These are phyloP conservation scores for Solanum ossicruentum DNA, from an alignment of 257 asterid species.

Conservation along the genomic window DNA sequence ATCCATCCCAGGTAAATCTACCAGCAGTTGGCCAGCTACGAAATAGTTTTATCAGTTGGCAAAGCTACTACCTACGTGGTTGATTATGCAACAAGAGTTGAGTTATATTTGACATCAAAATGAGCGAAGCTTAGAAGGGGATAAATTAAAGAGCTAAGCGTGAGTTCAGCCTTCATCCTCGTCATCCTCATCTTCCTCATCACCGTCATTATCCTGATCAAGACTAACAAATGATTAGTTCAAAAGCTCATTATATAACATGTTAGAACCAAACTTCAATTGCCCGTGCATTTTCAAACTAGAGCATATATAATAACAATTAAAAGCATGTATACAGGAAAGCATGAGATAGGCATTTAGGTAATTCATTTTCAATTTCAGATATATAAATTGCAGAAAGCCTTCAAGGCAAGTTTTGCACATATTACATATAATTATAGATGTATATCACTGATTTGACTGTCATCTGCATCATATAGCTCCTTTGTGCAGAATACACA, in stretches of 20 bases:
- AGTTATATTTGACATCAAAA: not conserved
- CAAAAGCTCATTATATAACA: conserved; percentile 4
- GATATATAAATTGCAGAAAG: not conserved
- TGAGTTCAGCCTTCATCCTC: conserved; percentile 5
- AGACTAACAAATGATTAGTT: not conserved
- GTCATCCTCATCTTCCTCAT: conserved; percentile 3
- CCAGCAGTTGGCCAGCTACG: not conserved
- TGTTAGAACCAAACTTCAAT: not conserved
- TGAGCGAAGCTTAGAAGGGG: not conserved
- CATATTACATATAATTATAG: not conserved
- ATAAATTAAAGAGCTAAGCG: not conserved
- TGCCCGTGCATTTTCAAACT: not conserved
- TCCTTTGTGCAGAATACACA: not conserved
- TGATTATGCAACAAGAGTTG: not conserved
- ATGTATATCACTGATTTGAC: not conserved
- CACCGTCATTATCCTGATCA: conserved; percentile 5
- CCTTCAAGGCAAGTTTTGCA: not conserved
- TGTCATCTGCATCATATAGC: not conserved
- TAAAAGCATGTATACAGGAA: not conserved
- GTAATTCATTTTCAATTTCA: not conserved
- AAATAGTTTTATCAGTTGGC: not conserved
- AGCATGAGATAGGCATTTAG: not conserved
- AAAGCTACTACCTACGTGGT: not conserved
- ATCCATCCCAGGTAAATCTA: not conserved
- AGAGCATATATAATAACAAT: not conserved